Conservation (phyloP, 164 flowering plant genomes). For the Nymphaea colorata region DNA sequence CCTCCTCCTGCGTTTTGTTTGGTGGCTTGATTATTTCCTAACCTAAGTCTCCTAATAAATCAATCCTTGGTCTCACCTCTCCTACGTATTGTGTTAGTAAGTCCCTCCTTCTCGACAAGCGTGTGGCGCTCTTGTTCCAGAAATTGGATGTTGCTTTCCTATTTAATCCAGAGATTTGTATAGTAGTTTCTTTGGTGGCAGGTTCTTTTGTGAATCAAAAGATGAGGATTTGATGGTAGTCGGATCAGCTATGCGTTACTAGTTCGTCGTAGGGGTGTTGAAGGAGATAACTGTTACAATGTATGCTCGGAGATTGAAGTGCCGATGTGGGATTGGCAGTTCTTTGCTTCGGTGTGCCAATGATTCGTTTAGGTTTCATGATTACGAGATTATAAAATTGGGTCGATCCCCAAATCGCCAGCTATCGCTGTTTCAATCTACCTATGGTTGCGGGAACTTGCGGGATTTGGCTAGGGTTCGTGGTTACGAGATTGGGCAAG, state of each 20-base stretch:
- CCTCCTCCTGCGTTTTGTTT: too few species aligned
- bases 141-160: neutral
- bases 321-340: constrained; percentile 35
- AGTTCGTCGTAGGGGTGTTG: neutral
- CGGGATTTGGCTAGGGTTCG: neutral
- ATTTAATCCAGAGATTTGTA: neutral
- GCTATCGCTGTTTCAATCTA: constrained; percentile 12
- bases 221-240: neutral
- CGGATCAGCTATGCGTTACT: neutral
- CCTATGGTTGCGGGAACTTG: neutral
- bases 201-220: neutral
- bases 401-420: constrained; percentile 3
- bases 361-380: constrained; percentile 17
- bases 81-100: neutral
- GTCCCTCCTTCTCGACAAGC: neutral
- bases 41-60: too few species aligned
- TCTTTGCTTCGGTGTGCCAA: constrained; percentile 22
- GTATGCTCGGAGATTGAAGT: constrained; percentile 64
- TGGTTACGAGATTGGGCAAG: neutral
- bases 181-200: neutral
- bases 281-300: constrained; percentile 23
- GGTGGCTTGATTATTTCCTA: too few species aligned
- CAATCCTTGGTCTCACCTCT: neutral
- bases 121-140: neutral
- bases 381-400: neutral